phyloP scores from a whole-genome alignment of 139 green algal genomes.

The Chlorella sp. region DNA sequence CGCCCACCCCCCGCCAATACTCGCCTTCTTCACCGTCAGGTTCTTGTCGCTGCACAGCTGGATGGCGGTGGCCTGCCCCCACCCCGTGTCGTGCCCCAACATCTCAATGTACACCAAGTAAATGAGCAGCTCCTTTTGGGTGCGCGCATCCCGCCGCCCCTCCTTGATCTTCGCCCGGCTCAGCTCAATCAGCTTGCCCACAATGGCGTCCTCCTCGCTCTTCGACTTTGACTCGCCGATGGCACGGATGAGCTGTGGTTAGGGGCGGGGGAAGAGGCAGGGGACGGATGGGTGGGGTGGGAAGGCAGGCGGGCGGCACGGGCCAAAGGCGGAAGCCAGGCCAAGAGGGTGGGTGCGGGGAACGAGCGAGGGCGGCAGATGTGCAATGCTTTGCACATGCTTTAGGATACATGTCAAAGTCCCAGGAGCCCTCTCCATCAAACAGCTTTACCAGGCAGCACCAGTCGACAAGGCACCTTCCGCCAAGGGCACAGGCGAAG shows the following conservation, averaged over 20 bases:
- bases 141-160: conserved; percentile 57
- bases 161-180: conserved; percentile 78
- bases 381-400: no score
- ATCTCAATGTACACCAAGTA: conserved; percentile 98
- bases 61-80: conserved; percentile 89
- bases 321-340: no score
- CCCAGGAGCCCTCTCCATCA: no score
- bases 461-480: neutral
- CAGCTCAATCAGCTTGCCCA: conserved; percentile 85
- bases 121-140: conserved; percentile 87
- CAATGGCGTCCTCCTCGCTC: conserved; percentile 85
- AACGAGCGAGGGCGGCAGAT: no score
- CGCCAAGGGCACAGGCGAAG: neutral
- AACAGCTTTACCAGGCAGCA: neutral
- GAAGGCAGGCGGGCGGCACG: neutral
- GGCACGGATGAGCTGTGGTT: conserved; percentile 37
- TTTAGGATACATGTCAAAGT: no score
- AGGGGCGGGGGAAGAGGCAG: neutral
- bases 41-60: conserved; percentile 77
- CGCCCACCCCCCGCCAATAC: neutral
- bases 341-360: no score
- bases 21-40: conserved; percentile 78
- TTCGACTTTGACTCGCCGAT: conserved; percentile 86
- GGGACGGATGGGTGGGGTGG: neutral
- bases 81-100: conserved; percentile 95